Percentiles rank a stretch among this genome's conserved stretches.
Conservation (phyloP, 2,329 filamentous ascomycete species). For the Xylaria sp. region DNA sequence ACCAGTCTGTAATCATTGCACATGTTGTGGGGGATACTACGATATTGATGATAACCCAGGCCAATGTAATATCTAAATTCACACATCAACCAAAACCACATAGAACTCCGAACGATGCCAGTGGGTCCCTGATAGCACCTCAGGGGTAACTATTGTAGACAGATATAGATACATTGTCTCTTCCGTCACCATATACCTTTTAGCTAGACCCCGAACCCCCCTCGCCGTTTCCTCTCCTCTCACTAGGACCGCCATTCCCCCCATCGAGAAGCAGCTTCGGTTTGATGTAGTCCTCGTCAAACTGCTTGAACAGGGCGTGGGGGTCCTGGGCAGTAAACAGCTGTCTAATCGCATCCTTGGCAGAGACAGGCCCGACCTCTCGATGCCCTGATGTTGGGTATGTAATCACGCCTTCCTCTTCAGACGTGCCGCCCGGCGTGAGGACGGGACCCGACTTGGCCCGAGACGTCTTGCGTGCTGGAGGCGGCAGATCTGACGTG, state of each 20-base stretch:
- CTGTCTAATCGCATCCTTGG: slow-evolving; percentile 76
- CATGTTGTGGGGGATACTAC: neutral
- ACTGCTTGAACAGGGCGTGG: slow-evolving; percentile 83
- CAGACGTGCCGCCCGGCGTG: slow-evolving; percentile 31
- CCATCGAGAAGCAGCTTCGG: slow-evolving; percentile 84
- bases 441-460: slow-evolving; percentile 45
- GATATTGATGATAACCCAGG: neutral
- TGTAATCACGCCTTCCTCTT: slow-evolving; percentile 39
- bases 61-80: slow-evolving; percentile 2
- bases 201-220: slow-evolving; percentile 30
- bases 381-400: slow-evolving; percentile 40
- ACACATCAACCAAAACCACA: slow-evolving; percentile 7
- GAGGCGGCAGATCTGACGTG: slow-evolving; percentile 67
- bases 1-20: neutral
- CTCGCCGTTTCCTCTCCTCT: slow-evolving; percentile 34
- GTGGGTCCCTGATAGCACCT: slow-evolving; percentile 13
- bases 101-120: slow-evolving; percentile 17
- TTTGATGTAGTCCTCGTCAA: slow-evolving; percentile 97
- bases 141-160: slow-evolving; percentile 11
- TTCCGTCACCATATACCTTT: slow-evolving; percentile 7
- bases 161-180: slow-evolving; percentile 13
- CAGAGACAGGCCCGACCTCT: slow-evolving; percentile 58
- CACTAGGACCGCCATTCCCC: slow-evolving; percentile 37
- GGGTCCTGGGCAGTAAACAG: slow-evolving; percentile 87
- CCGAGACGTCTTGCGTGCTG: slow-evolving; percentile 51